Percentiles rank a stretch among this genome's conserved stretches.
Evolutionary conservation across 139 green algal species (phyloP).

Genomic region (Parachlorella kessleri): DNA sequence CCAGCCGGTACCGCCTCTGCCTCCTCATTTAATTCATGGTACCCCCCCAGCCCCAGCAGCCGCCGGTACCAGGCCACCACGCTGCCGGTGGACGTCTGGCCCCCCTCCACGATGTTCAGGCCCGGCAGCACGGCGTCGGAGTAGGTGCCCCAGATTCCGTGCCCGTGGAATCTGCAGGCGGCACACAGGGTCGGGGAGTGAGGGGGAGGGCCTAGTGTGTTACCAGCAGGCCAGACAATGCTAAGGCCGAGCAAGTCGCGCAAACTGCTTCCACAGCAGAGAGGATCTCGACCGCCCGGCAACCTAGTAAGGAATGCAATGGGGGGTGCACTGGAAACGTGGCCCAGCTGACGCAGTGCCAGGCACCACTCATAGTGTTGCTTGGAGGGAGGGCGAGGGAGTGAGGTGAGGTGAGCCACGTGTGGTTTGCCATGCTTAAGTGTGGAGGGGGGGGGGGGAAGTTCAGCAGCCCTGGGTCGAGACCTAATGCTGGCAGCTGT

Average conservation of each 20-base stretch:
- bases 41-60: conserved; percentile 31
- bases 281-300: too few species aligned
- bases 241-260: too few species aligned
- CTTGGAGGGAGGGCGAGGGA: background rate
- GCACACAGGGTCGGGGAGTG: background rate
- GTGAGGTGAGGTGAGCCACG: background rate
- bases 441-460: too few species aligned
- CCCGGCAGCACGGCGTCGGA: conserved; percentile 63
- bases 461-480: too few species aligned
- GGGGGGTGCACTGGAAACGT: too few species aligned
- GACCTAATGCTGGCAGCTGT: too few species aligned
- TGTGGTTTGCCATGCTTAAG: background rate
- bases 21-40: conserved; percentile 62
- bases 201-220: background rate
- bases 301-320: too few species aligned
- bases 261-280: too few species aligned
- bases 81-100: conserved; percentile 79
- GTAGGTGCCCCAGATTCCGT: conserved; percentile 82
- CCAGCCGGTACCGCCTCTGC: conserved; percentile 63
- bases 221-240: too few species aligned
- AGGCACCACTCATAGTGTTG: too few species aligned
- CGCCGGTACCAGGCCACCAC: conserved; percentile 50
- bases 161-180: conserved; percentile 49
- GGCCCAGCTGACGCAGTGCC: too few species aligned
- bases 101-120: conserved; percentile 76